Evolutionary conservation across 2,329 filamentous ascomycete genomes (phyloP), one percentile per base, ranked within the genome.

Genomic region (Thielaviopsis ethacetica): DNA sequence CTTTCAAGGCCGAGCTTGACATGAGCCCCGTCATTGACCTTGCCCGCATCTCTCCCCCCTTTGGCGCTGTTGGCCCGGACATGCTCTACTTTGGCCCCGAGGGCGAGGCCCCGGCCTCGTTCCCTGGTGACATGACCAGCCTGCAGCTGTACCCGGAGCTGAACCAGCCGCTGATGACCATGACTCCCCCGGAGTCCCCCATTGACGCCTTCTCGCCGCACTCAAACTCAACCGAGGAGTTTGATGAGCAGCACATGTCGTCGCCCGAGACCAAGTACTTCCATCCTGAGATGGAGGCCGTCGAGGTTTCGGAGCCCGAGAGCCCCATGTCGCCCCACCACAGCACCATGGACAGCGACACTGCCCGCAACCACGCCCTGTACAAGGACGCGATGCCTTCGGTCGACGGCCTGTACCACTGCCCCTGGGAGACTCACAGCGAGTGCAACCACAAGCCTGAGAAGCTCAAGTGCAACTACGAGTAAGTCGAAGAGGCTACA

Each of bases 401-500:
- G 49, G 70, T 77, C 38, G 88, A 95, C 71, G 90, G 89, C 68
- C 81, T 94, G 61, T 97, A 93, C 75, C 89, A 95, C 74, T 97
- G 91, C 77, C 91, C 91, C 5, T 93, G 86, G 77, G 83, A 86
- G 70, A 85, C 82, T 65, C 77, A 83, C 62, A 60, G 73, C 34
- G 76, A 70, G 67, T 97, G 91, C 80, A 86, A 81, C 71, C 91
- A 96, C 82, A 87, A 88, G 74, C 83, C 91, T 49, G 93, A 94
- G 68, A 93, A 94, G 76, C 86, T 97, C 66, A 96, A 96, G 81
- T 96, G 91, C 83, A 95, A 95, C 74, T 97, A 96, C 70, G 91
- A 96, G 91, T 95, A 85, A 81, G 88, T 74, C 24, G 19, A 10
- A 13, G 3, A 34, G 21, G 17, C 9, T 22, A 27, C 38, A 10